A percentile compares a stretch with the other conserved stretches of the same genome.
phyloP scores from a whole-genome alignment of 2,329 filamentous ascomycete genomes.

The Pseudogymnoascus sp. region DNA sequence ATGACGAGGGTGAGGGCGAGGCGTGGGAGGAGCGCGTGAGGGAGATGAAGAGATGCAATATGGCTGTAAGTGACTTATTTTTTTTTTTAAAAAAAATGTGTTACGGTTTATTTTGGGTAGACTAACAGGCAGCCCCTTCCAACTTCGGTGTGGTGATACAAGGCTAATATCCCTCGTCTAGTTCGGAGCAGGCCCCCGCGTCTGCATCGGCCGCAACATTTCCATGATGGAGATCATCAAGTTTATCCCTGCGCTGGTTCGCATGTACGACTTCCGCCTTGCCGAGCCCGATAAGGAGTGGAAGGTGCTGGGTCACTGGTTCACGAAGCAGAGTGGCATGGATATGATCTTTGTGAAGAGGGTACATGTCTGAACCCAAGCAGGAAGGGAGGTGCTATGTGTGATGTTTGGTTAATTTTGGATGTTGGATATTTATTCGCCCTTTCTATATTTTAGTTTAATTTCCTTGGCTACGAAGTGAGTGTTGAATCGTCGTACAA shows the following conservation, averaged over 20 bases:
- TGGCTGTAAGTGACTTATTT: background rate
- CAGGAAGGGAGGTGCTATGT: background rate
- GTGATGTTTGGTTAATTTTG: background rate
- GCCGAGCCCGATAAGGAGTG: slow-evolving; percentile 28
- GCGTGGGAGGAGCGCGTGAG: background rate
- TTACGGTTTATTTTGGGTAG: background rate
- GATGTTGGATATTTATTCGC: background rate
- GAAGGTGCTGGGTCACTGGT: slow-evolving; percentile 32
- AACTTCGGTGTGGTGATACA: background rate
- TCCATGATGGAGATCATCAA: slow-evolving; percentile 32
- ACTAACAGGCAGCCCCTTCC: background rate
- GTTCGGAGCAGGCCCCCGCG: slow-evolving; percentile 25
- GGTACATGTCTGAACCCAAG: background rate
- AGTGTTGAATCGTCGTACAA: background rate
- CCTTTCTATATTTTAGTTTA: background rate
- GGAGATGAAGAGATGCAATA: slow-evolving; percentile 2
- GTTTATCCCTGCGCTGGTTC: slow-evolving; percentile 28
- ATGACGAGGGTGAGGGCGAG: slow-evolving; percentile 16
- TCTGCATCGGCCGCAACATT: slow-evolving; percentile 31
- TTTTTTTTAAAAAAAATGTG: background rate
- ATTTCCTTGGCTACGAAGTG: background rate
- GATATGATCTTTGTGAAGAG: slow-evolving; percentile 1
- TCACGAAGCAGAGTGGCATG: slow-evolving; percentile 28
- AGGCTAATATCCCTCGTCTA: background rate
- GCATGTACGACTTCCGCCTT: slow-evolving; percentile 24